Conservation (phyloP, 1,284 basidiomycete genomes). For the Malassezia sp. region DNA sequence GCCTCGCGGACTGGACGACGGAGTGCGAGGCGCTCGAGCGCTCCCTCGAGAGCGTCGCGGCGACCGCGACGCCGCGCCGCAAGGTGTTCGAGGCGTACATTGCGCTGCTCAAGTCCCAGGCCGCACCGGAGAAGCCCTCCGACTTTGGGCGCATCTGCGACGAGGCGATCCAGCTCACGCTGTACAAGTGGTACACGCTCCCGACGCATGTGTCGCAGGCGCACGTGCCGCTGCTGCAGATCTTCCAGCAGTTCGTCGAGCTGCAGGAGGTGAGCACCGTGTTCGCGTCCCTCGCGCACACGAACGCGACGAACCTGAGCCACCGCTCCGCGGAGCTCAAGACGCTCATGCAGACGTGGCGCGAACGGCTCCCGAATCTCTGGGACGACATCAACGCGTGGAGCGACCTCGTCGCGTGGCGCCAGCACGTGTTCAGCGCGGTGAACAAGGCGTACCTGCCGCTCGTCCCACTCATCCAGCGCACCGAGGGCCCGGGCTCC, state of each 20-base stretch:
- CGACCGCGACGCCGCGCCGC: constrained; percentile 79
- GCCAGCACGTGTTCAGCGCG: constrained; percentile 78
- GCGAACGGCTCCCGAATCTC: constrained; percentile 86
- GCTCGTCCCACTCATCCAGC: constrained; percentile 50
- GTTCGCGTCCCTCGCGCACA: constrained; percentile 76
- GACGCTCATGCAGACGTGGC: constrained; percentile 59
- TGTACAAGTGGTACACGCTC: constrained; percentile 88
- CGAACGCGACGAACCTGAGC: constrained; percentile 79
- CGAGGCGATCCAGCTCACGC: constrained; percentile 89
- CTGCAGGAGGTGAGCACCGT: constrained; percentile 72
- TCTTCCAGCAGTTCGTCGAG: constrained; percentile 99
- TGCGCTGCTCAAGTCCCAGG: constrained; percentile 57
- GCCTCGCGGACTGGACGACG: constrained; percentile 74
- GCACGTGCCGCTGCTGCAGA: constrained; percentile 85
- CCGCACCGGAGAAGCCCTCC: constrained; percentile 30
- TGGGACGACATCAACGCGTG: constrained; percentile 98
- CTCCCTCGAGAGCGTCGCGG: constrained; percentile 68
- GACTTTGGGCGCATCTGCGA: constrained; percentile 59
- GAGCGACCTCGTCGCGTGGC: constrained; percentile 96
- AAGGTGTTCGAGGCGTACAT: constrained; percentile 93
- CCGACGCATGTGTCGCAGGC: constrained; percentile 76
- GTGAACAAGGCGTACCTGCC: constrained; percentile 96
- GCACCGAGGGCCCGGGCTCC: constrained; percentile 52
- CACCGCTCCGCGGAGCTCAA: constrained; percentile 90
- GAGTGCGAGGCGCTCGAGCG: constrained; percentile 71